Conservation (phyloP, 306 rosid genomes). For the Cucumis hystrix region DNA sequence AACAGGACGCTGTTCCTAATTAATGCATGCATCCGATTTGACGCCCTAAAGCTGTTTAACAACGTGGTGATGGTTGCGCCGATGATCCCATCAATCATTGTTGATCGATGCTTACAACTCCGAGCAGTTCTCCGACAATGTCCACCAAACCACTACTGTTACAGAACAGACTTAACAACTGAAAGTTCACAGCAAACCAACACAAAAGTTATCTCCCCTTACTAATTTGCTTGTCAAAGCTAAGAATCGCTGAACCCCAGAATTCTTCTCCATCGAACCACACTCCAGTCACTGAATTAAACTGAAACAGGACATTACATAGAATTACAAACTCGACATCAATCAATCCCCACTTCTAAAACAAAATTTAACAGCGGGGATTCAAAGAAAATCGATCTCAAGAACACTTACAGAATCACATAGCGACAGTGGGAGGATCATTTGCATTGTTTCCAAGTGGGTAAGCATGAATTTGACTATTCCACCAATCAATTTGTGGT, state of each 20-base stretch:
- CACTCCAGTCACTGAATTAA: background rate
- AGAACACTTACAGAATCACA: background rate
- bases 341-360: background rate
- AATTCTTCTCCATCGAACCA: background rate
- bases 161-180: constrained; percentile 3
- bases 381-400: background rate
- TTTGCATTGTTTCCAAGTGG: background rate
- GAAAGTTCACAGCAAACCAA: background rate
- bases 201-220: background rate
- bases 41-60: constrained; percentile 3
- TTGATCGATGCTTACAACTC: background rate
- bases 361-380: background rate
- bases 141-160: constrained; percentile 2
- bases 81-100: constrained; percentile 1
- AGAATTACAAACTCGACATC: background rate
- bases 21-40: constrained; percentile 3
- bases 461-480: background rate
- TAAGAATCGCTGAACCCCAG: background rate
- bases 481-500: background rate
- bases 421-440: background rate
- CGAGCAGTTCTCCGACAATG: background rate
- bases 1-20: constrained; percentile 1
- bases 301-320: background rate
- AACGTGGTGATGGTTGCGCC: constrained; percentile 6
- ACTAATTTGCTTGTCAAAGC: background rate